Evolutionary conservation across 345 rosid genomes (phyloP), one percentile per base, ranked within the genome.

Genomic region (Jatropha curcas): DNA sequence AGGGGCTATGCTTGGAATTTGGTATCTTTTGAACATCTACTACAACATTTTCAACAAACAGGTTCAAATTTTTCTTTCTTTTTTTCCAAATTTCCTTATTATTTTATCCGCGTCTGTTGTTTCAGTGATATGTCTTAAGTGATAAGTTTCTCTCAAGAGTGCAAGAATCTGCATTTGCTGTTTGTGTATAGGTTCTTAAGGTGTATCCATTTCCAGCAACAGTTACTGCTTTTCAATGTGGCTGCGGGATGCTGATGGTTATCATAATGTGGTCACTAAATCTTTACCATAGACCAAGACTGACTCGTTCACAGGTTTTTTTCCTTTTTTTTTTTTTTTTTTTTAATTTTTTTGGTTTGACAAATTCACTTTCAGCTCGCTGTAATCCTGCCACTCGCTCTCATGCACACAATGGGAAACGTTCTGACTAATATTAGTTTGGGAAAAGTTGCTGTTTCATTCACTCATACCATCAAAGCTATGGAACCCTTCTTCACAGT

Each of bases 401-500:
- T 87, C 66, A 94, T 86, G 24, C 97, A 94, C 82, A 83, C 97
- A 0, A 66, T 89, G 75, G 98, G 98, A 3, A 94, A 92, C 82
- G 85, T 92, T 78, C 72, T 94, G 70, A 92, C 98, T 2, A 90
- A 92, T 67, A 73, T 92, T 66, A 92, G 98, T 74, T 64, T 94
- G 52, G 95, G 89, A 63, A 85, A 76, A 72, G 97, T 94, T 17
- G 84, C 92, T 31, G 88, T 94, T 45, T 94, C 98, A 2, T 92
- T 94, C 86, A 94, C 97, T 34, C 96, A 94, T 83, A 94, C 98
- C 14, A 83, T 94, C 84, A 94, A 92, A 85, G 89, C 97, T 41
- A 84, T 94, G 97, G 97, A 94, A 77, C 97, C 95, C 41, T 89
- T 94, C 81, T 94, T 90, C 89, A 87, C 93, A 1, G 97, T 92